These are phyloP conservation scores for Debaryomyces udenii DNA, from an alignment of 1,139 yeast species.

Conservation along the genomic window DNA sequence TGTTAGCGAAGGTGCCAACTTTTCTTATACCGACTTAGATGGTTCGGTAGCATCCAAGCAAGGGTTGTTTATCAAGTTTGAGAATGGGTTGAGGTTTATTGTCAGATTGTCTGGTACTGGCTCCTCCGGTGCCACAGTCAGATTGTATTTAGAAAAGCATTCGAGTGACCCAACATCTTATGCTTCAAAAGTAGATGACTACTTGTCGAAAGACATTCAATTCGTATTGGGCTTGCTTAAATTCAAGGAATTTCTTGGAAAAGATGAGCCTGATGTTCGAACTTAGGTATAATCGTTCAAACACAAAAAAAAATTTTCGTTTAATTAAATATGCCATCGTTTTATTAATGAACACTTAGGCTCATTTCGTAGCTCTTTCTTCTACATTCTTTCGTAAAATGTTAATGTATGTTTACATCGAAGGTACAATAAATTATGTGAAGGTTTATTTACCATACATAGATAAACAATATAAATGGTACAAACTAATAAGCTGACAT, in stretches of 20 bases:
- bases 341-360: no score
- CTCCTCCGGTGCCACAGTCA: constrained; percentile 95
- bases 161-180: constrained; percentile 59
- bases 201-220: constrained; percentile 62
- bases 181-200: constrained; percentile 64
- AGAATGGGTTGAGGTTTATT: constrained; percentile 82
- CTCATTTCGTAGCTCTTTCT: no score
- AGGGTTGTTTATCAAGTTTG: constrained; percentile 84
- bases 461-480: no score
- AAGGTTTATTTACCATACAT: no score
- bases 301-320: no score
- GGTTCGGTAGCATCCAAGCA: constrained; percentile 91
- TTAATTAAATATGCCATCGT: no score
- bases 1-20: constrained; percentile 81
- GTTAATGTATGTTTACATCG: no score
- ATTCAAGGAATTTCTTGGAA: constrained; percentile 75
- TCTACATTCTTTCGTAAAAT: no score
- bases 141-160: constrained; percentile 89
- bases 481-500: not conserved
- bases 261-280: constrained; percentile 85
- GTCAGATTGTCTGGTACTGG: constrained; percentile 97
- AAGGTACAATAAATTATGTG: no score
- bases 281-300: constrained; percentile 44
- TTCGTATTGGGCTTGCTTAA: constrained; percentile 69
- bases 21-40: constrained; percentile 90